phyloP scores from a whole-genome alignment of 768 basidiomycete species.

The Pleurotus citrinopileatus region DNA sequence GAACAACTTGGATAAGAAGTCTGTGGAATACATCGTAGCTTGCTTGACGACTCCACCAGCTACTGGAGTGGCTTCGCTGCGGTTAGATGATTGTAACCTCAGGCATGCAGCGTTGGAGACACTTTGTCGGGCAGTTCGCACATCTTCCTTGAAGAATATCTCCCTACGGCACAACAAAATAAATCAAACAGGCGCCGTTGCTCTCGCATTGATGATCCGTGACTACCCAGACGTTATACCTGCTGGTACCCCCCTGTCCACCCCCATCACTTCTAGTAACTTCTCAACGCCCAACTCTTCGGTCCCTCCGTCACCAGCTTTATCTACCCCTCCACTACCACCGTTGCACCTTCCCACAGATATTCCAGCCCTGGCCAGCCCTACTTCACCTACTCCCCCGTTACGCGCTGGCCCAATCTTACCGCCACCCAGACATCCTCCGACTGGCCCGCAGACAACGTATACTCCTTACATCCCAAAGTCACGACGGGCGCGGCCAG shows the following conservation, averaged over 20 bases:
- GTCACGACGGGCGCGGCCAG: slow-evolving; percentile 42
- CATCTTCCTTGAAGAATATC: slow-evolving; percentile 81
- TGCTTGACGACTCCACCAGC: slow-evolving; percentile 57
- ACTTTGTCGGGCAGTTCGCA: slow-evolving; percentile 84
- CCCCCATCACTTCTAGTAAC: slow-evolving; percentile 21
- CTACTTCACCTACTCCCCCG: slow-evolving; percentile 26
- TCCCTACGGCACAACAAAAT: slow-evolving; percentile 90
- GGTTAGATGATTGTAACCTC: slow-evolving; percentile 84
- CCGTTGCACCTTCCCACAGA: slow-evolving; percentile 25
- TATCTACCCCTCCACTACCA: slow-evolving; percentile 28
- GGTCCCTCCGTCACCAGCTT: slow-evolving; percentile 33
- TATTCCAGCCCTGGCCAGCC: slow-evolving; percentile 26
- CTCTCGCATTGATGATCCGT: slow-evolving; percentile 92
- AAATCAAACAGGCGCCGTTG: slow-evolving; percentile 79
- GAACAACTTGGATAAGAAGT: slow-evolving; percentile 79
- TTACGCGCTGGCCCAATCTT: slow-evolving; percentile 30
- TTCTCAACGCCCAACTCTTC: slow-evolving; percentile 30
- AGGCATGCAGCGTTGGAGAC: slow-evolving; percentile 73
- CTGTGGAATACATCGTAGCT: slow-evolving; percentile 76
- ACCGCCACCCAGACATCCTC: slow-evolving; percentile 39
- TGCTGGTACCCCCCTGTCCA: slow-evolving; percentile 26
- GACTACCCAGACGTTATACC: slow-evolving; percentile 87
- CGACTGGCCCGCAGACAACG: slow-evolving; percentile 61
- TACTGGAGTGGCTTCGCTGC: slow-evolving; percentile 68
- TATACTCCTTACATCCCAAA: slow-evolving; percentile 84